Conservation (phyloP, 176 grass and related monocot genomes). For the Carex parvula region DNA sequence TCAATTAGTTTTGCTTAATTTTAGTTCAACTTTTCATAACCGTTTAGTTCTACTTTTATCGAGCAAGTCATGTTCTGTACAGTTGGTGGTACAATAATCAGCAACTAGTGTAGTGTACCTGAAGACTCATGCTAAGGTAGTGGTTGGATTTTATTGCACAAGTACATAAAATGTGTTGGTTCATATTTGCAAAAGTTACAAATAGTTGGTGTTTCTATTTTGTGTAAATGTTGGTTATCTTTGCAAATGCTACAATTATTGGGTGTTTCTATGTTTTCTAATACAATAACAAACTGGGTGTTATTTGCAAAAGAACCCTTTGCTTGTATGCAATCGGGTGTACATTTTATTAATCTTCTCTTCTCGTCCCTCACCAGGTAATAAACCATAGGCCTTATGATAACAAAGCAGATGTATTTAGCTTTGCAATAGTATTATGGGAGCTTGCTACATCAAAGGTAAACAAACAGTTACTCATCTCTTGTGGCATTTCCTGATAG, state of each 20-base stretch:
- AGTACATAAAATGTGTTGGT: not conserved
- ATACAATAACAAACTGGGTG: not conserved
- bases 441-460: conserved; percentile 88
- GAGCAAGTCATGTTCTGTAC: not conserved
- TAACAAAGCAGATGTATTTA: conserved; percentile 88
- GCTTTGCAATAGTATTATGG: conserved; percentile 92
- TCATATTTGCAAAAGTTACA: not conserved
- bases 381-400: conserved; percentile 93
- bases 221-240: no score
- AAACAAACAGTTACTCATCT: conserved; percentile 26
- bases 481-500: not conserved
- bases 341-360: conserved; percentile 1
- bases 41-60: not conserved
- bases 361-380: conserved; percentile 45
- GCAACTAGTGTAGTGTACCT: not conserved
- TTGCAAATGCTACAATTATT: not conserved
- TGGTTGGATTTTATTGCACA: not conserved
- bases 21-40: not conserved
- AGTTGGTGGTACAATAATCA: not conserved
- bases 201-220: no score
- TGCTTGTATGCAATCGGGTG: not conserved
- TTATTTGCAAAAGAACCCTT: not conserved
- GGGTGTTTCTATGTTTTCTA: conserved; percentile 9
- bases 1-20: not conserved
- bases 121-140: not conserved